These are phyloP conservation scores for Fusarium miscanthi DNA, from an alignment of 2,329 filamentous ascomycete species.

Conservation along the genomic window DNA sequence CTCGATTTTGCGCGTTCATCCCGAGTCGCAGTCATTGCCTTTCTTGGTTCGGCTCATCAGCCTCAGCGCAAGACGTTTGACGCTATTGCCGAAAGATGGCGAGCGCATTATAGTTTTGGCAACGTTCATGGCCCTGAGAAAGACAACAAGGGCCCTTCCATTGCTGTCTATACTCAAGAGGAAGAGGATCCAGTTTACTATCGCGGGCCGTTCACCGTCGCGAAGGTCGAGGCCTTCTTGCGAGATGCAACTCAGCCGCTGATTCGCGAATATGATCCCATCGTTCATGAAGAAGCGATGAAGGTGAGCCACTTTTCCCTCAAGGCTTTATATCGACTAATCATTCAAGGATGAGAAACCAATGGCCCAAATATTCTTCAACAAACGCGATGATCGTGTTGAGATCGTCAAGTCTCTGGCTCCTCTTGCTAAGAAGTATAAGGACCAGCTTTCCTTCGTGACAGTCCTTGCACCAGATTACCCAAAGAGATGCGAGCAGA, in stretches of 20 bases:
- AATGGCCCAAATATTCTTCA: background rate
- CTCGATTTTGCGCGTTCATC: background rate
- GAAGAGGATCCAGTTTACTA: background rate
- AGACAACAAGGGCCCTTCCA: background rate
- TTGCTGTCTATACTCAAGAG: background rate
- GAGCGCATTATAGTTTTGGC: background rate
- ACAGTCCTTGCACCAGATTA: background rate
- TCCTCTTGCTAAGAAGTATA: background rate
- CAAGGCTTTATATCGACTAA: fast-evolving
- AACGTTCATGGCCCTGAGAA: background rate
- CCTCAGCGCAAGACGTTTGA: background rate
- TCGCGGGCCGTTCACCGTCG: background rate
- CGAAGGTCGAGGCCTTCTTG: background rate
- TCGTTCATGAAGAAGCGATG: background rate
- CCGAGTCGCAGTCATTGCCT: background rate
- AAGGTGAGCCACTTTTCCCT: background rate
- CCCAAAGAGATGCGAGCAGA: background rate
- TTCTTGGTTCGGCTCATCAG: background rate
- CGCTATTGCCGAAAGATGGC: background rate
- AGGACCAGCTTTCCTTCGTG: background rate
- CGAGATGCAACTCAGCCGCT: background rate
- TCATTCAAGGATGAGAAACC: background rate
- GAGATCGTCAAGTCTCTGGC: background rate
- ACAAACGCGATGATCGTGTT: background rate
- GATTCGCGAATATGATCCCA: background rate